Evolutionary conservation across 345 rosid genomes (phyloP).

Genomic region (Arabis alpina): DNA sequence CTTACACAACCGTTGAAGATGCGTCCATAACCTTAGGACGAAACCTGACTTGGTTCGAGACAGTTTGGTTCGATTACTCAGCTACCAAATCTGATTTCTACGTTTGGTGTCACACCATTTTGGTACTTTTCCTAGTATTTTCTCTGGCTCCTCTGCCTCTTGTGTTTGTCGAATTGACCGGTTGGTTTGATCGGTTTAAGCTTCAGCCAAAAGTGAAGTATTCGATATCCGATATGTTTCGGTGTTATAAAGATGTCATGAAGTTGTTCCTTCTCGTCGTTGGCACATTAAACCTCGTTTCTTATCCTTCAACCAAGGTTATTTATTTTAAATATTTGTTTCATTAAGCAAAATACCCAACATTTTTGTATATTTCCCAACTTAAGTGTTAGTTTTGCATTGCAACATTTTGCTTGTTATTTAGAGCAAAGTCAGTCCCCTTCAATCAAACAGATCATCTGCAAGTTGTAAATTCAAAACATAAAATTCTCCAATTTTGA

Average conservation of each 20-base stretch:
- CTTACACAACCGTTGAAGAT: slow-evolving; percentile 57
- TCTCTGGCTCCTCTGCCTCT: slow-evolving; percentile 74
- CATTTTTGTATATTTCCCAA: no score
- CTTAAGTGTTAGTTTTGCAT: background rate
- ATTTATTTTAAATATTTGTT: background rate
- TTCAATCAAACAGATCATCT: background rate
- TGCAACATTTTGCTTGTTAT: slow-evolving; percentile 6
- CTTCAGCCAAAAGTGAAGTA: slow-evolving; percentile 73
- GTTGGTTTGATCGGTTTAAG: slow-evolving; percentile 56
- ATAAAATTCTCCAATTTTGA: no score
- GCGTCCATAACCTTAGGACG: slow-evolving; percentile 73
- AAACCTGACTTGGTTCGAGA: slow-evolving; percentile 68
- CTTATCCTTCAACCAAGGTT: slow-evolving; percentile 76
- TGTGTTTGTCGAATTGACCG: slow-evolving; percentile 48
- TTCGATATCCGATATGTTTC: slow-evolving; percentile 54
- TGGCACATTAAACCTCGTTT: slow-evolving; percentile 73
- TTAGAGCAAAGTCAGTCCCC: background rate
- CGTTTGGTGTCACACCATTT: slow-evolving; percentile 68
- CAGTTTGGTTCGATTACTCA: slow-evolving; percentile 74
- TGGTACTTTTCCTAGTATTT: slow-evolving; percentile 65
- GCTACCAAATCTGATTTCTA: slow-evolving; percentile 70
- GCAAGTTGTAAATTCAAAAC: background rate
- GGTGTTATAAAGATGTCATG: slow-evolving; percentile 73
- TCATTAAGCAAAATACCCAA: background rate
- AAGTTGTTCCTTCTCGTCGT: slow-evolving; percentile 58